Conservation (phyloP, 176 grass and related monocot species). For the Canna indica region DNA sequence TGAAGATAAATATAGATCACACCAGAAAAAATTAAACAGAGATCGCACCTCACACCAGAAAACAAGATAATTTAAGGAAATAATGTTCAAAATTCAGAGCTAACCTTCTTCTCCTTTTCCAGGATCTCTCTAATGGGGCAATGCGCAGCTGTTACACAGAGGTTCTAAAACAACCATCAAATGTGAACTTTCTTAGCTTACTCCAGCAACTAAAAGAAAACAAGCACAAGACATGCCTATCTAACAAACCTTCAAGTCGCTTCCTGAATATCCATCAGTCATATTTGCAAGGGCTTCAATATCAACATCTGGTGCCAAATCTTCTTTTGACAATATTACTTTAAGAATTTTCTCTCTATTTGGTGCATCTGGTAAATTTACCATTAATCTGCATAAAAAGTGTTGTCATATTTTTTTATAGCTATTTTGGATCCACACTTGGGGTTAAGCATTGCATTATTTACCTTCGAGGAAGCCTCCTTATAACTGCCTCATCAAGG, state of each 20-base stretch:
- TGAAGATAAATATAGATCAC: no score
- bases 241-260: constrained; percentile 79
- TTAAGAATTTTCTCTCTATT: constrained; percentile 96
- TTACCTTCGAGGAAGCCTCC: constrained; percentile 94
- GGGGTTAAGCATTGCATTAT: neutral
- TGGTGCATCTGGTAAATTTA: constrained; percentile 84
- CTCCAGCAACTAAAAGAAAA: constrained; percentile 1
- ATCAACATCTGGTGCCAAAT: constrained; percentile 51
- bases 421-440: neutral
- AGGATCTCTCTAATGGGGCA: constrained; percentile 93
- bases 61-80: neutral
- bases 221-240: neutral
- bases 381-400: constrained; percentile 79
- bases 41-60: neutral
- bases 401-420: neutral
- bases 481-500: constrained; percentile 98
- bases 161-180: constrained; percentile 58
- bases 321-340: constrained; percentile 97
- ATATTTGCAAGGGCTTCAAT: constrained; percentile 78
- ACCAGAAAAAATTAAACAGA: no score
- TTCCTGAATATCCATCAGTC: constrained; percentile 98
- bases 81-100: neutral
- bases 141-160: constrained; percentile 91
- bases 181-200: neutral
- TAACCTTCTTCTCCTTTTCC: constrained; percentile 98